Evolutionary conservation across 139 green algal genomes (phyloP).

Genomic region (Klebsormidium nitens): DNA sequence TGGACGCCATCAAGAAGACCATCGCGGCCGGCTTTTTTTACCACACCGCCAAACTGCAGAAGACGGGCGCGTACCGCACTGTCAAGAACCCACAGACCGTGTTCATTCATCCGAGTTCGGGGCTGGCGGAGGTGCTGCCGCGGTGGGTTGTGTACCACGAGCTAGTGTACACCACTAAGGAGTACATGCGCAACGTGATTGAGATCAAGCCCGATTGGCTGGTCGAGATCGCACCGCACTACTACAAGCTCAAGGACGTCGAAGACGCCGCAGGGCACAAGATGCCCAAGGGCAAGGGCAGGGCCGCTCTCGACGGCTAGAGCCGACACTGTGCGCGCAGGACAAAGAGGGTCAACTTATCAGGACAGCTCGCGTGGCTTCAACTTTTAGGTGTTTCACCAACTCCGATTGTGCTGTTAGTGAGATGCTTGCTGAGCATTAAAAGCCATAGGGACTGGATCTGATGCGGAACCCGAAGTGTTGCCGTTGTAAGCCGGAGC

Average conservation of each 20-base stretch:
- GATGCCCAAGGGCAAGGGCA: conserved; percentile 6
- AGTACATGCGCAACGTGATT: conserved; percentile 89
- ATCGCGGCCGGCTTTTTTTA: conserved; percentile 84
- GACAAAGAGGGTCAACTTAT: background rate
- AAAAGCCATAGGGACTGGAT: background rate
- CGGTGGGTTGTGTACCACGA: conserved; percentile 86
- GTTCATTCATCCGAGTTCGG: conserved; percentile 87
- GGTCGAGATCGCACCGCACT: conserved; percentile 94
- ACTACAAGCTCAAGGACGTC: conserved; percentile 70
- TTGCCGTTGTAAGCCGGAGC: background rate
- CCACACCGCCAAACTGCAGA: conserved; percentile 76
- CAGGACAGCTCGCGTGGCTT: background rate
- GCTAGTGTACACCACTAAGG: conserved; percentile 94
- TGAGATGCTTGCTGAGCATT: background rate
- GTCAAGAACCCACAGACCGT: conserved; percentile 94
- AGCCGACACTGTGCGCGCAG: background rate
- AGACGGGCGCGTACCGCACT: conserved; percentile 83
- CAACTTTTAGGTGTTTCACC: background rate
- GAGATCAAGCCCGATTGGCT: conserved; percentile 97
- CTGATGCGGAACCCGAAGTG: background rate
- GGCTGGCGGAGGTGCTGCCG: conserved; percentile 61
- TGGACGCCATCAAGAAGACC: conserved; percentile 63
- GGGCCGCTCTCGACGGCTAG: background rate
- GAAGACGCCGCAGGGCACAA: conserved; percentile 16
- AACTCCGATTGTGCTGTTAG: background rate